These are phyloP conservation scores for Colletotrichum costaricense DNA, from an alignment of 2,329 filamentous ascomycete genomes.

Conservation along the genomic window DNA sequence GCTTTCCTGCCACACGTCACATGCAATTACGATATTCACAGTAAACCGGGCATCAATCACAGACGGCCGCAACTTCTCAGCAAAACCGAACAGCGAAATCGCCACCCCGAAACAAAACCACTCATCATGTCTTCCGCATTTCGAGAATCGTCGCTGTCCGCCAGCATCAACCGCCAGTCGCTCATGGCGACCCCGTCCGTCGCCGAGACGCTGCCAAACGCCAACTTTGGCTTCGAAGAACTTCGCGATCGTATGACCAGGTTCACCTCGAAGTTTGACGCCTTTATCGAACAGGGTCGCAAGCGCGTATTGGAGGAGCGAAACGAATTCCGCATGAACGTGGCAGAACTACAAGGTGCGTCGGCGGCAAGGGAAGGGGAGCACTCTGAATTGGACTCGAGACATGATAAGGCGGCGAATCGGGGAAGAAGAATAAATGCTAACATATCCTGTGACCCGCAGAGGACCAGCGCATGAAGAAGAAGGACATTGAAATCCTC, in stretches of 20 bases:
- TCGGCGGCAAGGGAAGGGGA: not conserved
- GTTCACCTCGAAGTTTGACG: slow-evolving; percentile 91
- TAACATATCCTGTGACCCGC: slow-evolving; percentile 23
- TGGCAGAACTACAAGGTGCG: slow-evolving; percentile 90
- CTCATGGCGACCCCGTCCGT: slow-evolving; percentile 72
- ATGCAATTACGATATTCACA: not conserved
- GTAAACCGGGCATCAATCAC: not conserved
- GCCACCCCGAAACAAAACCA: not conserved
- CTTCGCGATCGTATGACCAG: slow-evolving; percentile 94
- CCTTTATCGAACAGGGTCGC: slow-evolving; percentile 91
- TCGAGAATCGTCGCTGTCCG: slow-evolving; percentile 73
- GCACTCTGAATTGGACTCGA: too few relatives aligned
- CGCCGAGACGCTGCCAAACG: slow-evolving; percentile 83
- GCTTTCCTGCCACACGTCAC: not conserved
- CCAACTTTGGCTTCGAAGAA: slow-evolving; percentile 97
- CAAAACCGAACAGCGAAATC: not conserved
- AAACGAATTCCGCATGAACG: slow-evolving; percentile 91
- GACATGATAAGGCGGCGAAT: not conserved
- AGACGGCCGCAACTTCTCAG: not conserved
- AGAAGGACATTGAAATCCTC: slow-evolving; percentile 86
- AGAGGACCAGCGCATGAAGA: slow-evolving; percentile 94
- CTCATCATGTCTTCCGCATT: slow-evolving; percentile 69
- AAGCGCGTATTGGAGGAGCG: slow-evolving; percentile 92
- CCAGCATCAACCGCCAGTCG: slow-evolving; percentile 68
- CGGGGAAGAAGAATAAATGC: not conserved